These are phyloP conservation scores for Cyberlindnera bimundalis DNA, from an alignment of 805 yeast genomes.

Conservation along the genomic window DNA sequence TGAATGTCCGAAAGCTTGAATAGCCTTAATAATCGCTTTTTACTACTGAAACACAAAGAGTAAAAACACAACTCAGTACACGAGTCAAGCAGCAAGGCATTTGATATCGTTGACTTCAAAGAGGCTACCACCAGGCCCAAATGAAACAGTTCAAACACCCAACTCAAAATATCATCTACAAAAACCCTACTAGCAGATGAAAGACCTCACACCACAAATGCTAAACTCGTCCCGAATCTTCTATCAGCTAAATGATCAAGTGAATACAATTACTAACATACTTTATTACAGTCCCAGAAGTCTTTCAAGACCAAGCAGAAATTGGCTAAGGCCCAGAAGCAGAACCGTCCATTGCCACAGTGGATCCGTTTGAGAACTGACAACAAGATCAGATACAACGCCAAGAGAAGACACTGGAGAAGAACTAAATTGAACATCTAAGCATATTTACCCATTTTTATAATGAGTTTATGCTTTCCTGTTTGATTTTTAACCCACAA, in stretches of 20 bases:
- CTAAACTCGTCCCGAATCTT: background rate
- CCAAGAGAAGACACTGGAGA: constrained; percentile 99
- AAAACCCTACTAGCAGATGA: too few relatives aligned
- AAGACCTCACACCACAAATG: too few relatives aligned
- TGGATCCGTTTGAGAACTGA: constrained; percentile 98
- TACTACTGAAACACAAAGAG: too few relatives aligned
- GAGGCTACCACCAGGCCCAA: too few relatives aligned
- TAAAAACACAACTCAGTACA: too few relatives aligned
- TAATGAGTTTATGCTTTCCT: constrained; percentile 9
- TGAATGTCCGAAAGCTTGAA: too few relatives aligned
- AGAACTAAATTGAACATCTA: constrained; percentile 98
- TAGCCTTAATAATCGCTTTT: too few relatives aligned
- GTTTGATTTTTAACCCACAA: constrained; percentile 12
- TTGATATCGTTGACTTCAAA: too few relatives aligned
- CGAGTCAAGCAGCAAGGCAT: too few relatives aligned
- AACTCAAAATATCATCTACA: too few relatives aligned
- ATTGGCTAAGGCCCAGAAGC: constrained; percentile 98
- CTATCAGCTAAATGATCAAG: too few relatives aligned
- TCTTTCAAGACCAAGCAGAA: constrained; percentile 96
- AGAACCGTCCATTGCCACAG: constrained; percentile 99
- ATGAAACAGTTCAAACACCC: too few relatives aligned
- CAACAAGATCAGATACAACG: constrained; percentile 98
- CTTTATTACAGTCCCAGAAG: constrained; percentile 71
- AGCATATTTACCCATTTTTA: constrained; percentile 29
- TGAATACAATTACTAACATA: constrained; percentile 18